Base-by-base conservation (phyloP, 768 basidiomycete genomes). In the Lepiota subincarnata region DNA sequence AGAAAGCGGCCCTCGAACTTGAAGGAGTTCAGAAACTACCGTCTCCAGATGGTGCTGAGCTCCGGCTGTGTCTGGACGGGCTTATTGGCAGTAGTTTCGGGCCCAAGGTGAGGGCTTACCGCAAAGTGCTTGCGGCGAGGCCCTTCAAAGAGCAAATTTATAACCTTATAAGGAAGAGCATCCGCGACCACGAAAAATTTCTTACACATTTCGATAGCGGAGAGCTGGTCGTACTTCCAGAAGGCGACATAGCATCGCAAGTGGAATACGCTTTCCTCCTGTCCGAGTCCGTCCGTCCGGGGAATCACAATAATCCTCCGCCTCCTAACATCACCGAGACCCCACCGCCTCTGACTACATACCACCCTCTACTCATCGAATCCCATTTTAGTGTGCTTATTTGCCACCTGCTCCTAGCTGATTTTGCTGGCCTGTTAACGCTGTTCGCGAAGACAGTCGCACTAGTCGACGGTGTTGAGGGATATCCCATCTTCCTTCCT, bases 291-390 rank as follows among this genome's bases (percentile, higher is more conserved):
- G 75, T 80, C 34, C 83, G 89, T 2, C 83, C 87, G 1, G 84
- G 85, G 28, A 75, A 68, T 55, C 81, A 81, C 50, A 55, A 60
- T 49, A 64, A 62, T 54, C 59, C 57, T 34, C 60, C 67, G 6
- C 64, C 67, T 11, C 62, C 60, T 44, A 61, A 76, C 43, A 18
- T 47, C 14, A 62, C 78, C 12, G 74, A 82, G 37, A 60, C 73
- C 2, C 81, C 84, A 0, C 67, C 81, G n/a, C 76, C 81, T 62
- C 88, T 89, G 71, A 90, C 92, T 47, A 92, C 92, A 0, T 95
- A 94, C 62, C 92, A 95, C 60, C 92, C 92, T 12, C 78, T 95
- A 49, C 80, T 94, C 46, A 86, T 93, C 54, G 92, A 95, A 64
- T 85, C 90, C 3, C 86, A 89, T 63, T 95, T 87, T 71, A 87